phyloP scores from a whole-genome alignment of 805 yeast species.

The Candida odintsovae region DNA sequence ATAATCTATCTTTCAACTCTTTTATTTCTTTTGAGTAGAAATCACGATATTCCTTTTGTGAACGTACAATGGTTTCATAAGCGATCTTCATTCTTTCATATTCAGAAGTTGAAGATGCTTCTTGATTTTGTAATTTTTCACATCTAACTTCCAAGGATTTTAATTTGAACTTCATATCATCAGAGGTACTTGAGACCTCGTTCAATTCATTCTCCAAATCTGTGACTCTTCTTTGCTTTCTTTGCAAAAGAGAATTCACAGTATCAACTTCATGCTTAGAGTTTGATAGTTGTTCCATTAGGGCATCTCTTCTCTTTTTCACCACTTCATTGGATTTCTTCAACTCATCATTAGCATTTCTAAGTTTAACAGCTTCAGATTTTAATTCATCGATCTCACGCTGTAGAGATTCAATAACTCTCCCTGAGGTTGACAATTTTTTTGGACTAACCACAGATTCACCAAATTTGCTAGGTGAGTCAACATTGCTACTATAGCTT shows the following conservation, averaged over 20 bases:
- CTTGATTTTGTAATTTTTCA: constrained; percentile 41
- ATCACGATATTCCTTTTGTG: constrained; percentile 46
- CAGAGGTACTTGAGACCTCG: constrained; percentile 41
- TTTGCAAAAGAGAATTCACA: constrained; percentile 56
- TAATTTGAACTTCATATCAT: constrained; percentile 42
- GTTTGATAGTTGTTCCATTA: constrained; percentile 60
- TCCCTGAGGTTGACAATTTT: constrained; percentile 17
- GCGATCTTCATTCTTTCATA: constrained; percentile 49
- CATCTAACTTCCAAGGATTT: constrained; percentile 46
- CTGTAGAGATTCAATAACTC: constrained; percentile 39
- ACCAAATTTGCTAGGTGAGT: neutral
- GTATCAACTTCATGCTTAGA: constrained; percentile 76
- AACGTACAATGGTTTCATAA: constrained; percentile 49
- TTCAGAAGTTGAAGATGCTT: constrained; percentile 42
- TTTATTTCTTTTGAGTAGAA: constrained; percentile 41
- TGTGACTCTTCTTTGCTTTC: constrained; percentile 63
- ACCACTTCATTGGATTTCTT: constrained; percentile 47
- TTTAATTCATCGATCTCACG: constrained; percentile 48
- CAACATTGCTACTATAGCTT: constrained; percentile 2
- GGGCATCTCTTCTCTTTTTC: constrained; percentile 43
- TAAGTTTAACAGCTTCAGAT: constrained; percentile 29
- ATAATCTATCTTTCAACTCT: constrained; percentile 32
- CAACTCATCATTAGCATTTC: constrained; percentile 44
- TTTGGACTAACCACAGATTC: neutral
- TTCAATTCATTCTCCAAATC: constrained; percentile 59